Base-by-base conservation (phyloP, 345 rosid species). In the Bruguiera sexangula region DNA sequence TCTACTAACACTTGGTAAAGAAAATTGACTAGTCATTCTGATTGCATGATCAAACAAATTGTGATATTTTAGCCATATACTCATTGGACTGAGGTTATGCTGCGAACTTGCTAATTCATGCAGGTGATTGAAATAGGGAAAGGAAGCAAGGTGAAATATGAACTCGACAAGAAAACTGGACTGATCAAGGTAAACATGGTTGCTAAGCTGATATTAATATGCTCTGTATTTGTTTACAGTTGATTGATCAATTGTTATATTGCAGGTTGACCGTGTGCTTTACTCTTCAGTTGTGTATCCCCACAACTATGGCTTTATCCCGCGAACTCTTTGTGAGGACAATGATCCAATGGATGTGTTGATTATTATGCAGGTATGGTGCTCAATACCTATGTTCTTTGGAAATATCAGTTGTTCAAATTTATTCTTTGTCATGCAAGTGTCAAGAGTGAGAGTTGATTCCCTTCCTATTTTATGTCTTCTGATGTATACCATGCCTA, bases 141-240 rank as follows among this genome's bases (percentile, higher is more conserved):
- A 62, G 80, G 80, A 0, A 68, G 80, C 76, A 76, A 76, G 69
- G 80, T 76, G 80, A 76, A 76, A 56, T 76, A 76, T 67, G 80
- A 76, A 61, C 80, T 76, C 36, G 80, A 76, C 69, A 76, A 76
- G 51, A 76, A 67, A 64, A 71, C 75, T 62, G 80, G 80, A 54
- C 60, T 76, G 15, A 76, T 76, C 66, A 71, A 62, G 80, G 80
- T 76, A 62, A 30, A 58, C 26, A 18, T 20, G n/a, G 15, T 5
- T 64, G 60, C 34, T 60, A 51, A 53, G 19, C 64, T 66, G 50
- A 22, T 54, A 6, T 60, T 6, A 1, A 16, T 61, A 21, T 53
- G 30, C 22, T 5, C 8, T 53, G 16, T 6, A 2, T 59, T 36
- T n/a, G 51, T 43, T 24, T 31, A 26, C 53, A 19, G 46, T 22